phyloP scores from a whole-genome alignment of 495 filamentous ascomycete genomes.

The Aspergillus bridgeri region DNA sequence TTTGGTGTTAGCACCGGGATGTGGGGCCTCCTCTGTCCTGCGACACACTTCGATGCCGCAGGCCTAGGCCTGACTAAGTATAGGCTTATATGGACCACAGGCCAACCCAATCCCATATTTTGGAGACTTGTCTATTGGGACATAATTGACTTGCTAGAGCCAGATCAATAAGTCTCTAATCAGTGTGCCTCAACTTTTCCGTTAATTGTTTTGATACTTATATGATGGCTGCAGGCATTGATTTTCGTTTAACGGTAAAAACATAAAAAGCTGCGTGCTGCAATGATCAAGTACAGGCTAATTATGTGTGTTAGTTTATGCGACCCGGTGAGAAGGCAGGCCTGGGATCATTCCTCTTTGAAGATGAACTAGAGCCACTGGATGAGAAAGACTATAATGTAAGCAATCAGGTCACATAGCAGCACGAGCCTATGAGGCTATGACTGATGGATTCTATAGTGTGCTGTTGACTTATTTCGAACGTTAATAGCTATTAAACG shows the following conservation, averaged over 20 bases:
- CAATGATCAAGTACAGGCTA: conserved; percentile 1
- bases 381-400: conserved; percentile 1
- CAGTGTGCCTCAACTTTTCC: conserved; percentile 2
- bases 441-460: background rate
- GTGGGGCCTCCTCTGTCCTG: too few relatives aligned
- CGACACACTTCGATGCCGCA: conserved; percentile 3
- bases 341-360: background rate
- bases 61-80: too few relatives aligned
- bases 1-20: background rate
- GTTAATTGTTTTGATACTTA: background rate
- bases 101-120: conserved; percentile 5
- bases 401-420: background rate
- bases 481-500: conserved; percentile 1
- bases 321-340: background rate
- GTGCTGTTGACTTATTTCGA: conserved; percentile 1
- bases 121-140: conserved; percentile 5
- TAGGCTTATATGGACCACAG: background rate
- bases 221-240: background rate
- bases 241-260: background rate
- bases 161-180: conserved; percentile 5
- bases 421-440: background rate
- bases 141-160: conserved; percentile 7
- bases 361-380: background rate
- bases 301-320: background rate
- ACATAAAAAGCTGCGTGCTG: conserved; percentile 1